These are phyloP conservation scores for Solanum sitiens DNA, from an alignment of 257 asterid species.

Conservation along the genomic window DNA sequence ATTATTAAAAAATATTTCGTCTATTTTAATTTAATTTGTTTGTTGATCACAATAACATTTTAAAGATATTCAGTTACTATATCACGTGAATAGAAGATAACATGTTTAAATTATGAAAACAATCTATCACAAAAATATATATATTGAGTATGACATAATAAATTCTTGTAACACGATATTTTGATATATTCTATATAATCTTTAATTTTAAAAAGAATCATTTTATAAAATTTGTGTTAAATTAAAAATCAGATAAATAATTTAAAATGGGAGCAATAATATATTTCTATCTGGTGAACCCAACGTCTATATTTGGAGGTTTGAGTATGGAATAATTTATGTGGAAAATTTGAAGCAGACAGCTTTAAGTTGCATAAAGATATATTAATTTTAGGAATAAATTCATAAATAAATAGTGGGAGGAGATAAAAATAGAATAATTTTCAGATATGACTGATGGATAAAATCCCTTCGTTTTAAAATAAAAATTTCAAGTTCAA, in stretches of 20 bases:
- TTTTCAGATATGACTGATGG: background rate
- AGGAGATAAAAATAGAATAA: background rate
- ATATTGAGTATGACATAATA: no score
- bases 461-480: background rate
- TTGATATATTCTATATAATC: background rate
- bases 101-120: no score
- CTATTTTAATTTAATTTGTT: background rate
- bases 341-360: background rate
- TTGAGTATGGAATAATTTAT: background rate
- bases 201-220: background rate
- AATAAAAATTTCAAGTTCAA: background rate
- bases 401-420: background rate
- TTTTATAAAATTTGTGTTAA: background rate
- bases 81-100: background rate
- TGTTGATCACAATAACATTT: no score
- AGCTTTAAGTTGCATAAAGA: background rate
- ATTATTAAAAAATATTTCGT: background rate
- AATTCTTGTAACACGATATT: no score
- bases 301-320: background rate
- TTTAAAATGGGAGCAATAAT: accelerated
- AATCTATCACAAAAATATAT: no score
- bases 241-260: background rate
- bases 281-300: background rate
- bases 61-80: no score
- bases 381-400: background rate